Evolutionary conservation across 1,139 yeast genomes (phyloP).

Genomic region (Hyphopichia burtonii): DNA sequence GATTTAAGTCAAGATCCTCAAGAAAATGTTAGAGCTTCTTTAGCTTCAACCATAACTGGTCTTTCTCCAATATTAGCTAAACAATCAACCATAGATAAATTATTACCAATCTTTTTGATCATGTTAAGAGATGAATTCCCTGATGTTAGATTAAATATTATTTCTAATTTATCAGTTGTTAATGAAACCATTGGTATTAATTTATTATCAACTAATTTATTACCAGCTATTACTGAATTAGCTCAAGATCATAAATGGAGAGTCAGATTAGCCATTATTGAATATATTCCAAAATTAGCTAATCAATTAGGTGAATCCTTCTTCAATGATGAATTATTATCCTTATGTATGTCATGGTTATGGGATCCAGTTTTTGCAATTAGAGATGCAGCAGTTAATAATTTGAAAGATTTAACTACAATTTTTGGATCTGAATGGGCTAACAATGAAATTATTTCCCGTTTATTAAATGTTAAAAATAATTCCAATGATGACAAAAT

Average conservation of each 20-base stretch:
- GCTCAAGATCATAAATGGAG: constrained; percentile 99
- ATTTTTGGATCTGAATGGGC: constrained; percentile 97
- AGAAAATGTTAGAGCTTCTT: constrained; percentile 89
- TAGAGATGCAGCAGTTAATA: constrained; percentile 92
- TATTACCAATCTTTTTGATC: constrained; percentile 83
- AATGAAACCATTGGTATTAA: constrained; percentile 94
- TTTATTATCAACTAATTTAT: constrained; percentile 75
- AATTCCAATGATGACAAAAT: constrained; percentile 18
- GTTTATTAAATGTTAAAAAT: constrained; percentile 51
- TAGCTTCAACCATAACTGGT: constrained; percentile 85
- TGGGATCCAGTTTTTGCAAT: constrained; percentile 98
- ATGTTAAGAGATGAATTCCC: constrained; percentile 98
- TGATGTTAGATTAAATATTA: constrained; percentile 91
- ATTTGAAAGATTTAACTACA: constrained; percentile 73
- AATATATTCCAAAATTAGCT: constrained; percentile 94
- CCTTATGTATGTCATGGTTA: constrained; percentile 92
- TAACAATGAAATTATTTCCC: constrained; percentile 73
- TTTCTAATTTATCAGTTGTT: constrained; percentile 86
- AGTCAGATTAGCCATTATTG: constrained; percentile 94
- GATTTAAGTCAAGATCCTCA: constrained; percentile 87
- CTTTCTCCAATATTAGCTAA: constrained; percentile 85
- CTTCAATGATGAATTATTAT: constrained; percentile 88
- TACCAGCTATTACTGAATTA: constrained; percentile 94
- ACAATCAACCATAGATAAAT: constrained; percentile 76
- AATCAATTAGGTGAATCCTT: constrained; percentile 91